Conservation (phyloP, 495 filamentous ascomycete genomes). For the Penicillium macrosclerotiorum region DNA sequence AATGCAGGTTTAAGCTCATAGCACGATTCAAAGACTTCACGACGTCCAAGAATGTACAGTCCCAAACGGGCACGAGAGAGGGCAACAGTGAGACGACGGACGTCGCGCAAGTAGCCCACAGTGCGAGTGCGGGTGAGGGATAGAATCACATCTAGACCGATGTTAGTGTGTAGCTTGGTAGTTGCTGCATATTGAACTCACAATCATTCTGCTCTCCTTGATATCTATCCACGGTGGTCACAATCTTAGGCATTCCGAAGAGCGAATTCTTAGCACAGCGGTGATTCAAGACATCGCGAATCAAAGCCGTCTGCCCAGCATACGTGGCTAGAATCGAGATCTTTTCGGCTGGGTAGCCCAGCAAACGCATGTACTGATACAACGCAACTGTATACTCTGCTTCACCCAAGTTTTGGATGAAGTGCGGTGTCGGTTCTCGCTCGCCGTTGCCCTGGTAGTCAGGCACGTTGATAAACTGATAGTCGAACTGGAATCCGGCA, state of each 20-base stretch:
- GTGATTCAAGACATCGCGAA: slow-evolving; percentile 84
- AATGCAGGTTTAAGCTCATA: slow-evolving; percentile 87
- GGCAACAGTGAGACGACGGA: slow-evolving; percentile 93
- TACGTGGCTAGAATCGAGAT: slow-evolving; percentile 93
- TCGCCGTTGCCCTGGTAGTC: slow-evolving; percentile 93
- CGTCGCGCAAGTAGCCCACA: slow-evolving; percentile 91
- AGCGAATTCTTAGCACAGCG: slow-evolving; percentile 78
- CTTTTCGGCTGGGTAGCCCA: slow-evolving; percentile 89
- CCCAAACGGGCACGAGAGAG: slow-evolving; percentile 90
- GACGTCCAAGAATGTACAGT: slow-evolving; percentile 88
- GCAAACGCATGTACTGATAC: slow-evolving; percentile 95
- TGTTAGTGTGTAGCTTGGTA: no score
- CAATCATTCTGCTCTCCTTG: slow-evolving; percentile 99
- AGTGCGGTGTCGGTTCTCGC: slow-evolving; percentile 88
- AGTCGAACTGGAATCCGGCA: slow-evolving; percentile 88
- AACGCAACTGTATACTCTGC: slow-evolving; percentile 95
- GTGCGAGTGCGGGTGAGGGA: slow-evolving; percentile 84
- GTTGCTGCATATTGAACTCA: no score
- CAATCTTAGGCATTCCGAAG: slow-evolving; percentile 87
- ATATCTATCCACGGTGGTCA: slow-evolving; percentile 96
- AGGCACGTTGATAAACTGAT: slow-evolving; percentile 94
- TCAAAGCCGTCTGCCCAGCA: slow-evolving; percentile 88
- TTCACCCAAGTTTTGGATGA: slow-evolving; percentile 95
- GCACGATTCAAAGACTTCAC: slow-evolving; percentile 84
- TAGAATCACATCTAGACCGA: slow-evolving; percentile 77